These are phyloP conservation scores for Rhodotorula toruloides DNA, from an alignment of 768 basidiomycete genomes.

Conservation along the genomic window DNA sequence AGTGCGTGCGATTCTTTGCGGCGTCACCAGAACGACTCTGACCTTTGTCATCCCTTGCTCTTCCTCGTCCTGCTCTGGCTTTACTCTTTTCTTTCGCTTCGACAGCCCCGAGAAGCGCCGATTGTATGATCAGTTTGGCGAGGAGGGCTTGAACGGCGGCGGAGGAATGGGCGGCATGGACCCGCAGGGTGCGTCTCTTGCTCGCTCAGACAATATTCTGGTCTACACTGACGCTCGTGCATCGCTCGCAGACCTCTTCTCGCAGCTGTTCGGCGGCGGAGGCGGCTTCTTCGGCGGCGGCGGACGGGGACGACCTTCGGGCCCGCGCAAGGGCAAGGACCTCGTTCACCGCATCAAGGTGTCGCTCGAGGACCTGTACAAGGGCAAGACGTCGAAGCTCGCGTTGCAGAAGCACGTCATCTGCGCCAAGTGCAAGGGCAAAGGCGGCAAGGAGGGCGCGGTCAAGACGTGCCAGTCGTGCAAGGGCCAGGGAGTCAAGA, in stretches of 20 bases:
- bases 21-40: neutral
- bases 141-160: constrained; percentile 78
- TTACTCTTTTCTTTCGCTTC: neutral
- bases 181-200: constrained; percentile 58
- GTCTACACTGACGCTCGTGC: neutral
- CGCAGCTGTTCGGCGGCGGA: constrained; percentile 77
- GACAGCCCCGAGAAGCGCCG: constrained; percentile 35
- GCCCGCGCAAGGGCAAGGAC: constrained; percentile 91
- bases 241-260: constrained; percentile 69
- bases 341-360: constrained; percentile 94
- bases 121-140: constrained; percentile 79
- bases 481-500: constrained; percentile 80
- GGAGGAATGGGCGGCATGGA: constrained; percentile 82
- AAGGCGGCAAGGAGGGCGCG: constrained; percentile 95
- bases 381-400: constrained; percentile 96
- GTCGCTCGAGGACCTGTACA: constrained; percentile 96
- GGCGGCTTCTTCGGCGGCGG: constrained; percentile 52
- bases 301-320: constrained; percentile 58
- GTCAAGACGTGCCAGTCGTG: constrained; percentile 72
- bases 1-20: constrained; percentile 44
- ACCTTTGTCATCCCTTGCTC: too few relatives aligned
- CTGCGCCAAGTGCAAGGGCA: constrained; percentile 88
- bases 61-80: neutral
- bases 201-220: neutral
- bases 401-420: constrained; percentile 92